Percentiles rank a stretch among this genome's conserved stretches.
These are phyloP conservation scores for Chaetomium tenue DNA, from an alignment of 495 filamentous ascomycete genomes.

Conservation along the genomic window DNA sequence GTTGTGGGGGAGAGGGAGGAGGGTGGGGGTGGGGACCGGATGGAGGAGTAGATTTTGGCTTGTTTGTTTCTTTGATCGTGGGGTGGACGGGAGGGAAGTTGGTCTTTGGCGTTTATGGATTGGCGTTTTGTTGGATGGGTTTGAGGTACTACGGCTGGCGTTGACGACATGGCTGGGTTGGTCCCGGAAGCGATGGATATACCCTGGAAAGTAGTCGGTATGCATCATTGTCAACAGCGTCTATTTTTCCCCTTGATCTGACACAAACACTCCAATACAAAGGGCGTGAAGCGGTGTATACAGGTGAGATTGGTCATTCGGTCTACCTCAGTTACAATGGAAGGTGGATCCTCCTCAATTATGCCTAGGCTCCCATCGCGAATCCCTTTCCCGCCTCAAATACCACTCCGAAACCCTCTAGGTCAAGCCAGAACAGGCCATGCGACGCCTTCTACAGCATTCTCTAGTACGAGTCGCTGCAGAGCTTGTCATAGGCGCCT, in stretches of 20 bases:
- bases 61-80: not conserved
- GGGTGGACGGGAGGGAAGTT: not conserved
- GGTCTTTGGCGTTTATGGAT: not conserved
- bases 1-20: constrained; percentile 5
- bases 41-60: constrained; percentile 26
- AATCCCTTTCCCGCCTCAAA: not conserved
- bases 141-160: not conserved
- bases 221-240: not conserved
- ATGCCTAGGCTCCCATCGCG: not conserved
- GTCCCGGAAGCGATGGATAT: not conserved
- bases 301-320: not conserved
- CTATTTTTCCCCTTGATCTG: too few species aligned
- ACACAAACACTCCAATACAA: too few species aligned
- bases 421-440: not conserved
- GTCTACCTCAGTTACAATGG: not conserved
- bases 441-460: not conserved
- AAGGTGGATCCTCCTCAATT: not conserved
- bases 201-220: not conserved
- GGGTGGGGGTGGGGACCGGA: constrained; percentile 20
- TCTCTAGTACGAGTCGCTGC: constrained; percentile 2
- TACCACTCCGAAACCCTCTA: not conserved
- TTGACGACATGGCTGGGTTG: not conserved
- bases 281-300: too few species aligned
- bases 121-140: not conserved
- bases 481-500: constrained; percentile 34